Evolutionary conservation across 768 basidiomycete species (phyloP), one percentile per base, ranked within the genome.

Genomic region (Coprinellus aureogranulatus): DNA sequence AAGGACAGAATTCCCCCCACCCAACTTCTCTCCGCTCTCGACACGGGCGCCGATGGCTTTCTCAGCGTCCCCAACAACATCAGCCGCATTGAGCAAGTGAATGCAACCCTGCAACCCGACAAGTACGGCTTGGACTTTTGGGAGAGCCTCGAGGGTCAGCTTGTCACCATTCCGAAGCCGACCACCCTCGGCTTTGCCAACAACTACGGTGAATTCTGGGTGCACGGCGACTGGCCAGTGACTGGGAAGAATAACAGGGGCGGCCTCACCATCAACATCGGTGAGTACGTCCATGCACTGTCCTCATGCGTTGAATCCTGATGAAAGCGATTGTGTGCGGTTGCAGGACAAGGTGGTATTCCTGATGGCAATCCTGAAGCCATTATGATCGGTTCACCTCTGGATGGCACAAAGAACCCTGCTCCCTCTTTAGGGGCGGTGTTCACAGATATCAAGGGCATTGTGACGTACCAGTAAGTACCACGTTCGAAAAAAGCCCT

Each of bases 81-180:
- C 16, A 80, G 74, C 47, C 75, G 67, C 18, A 65, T 84, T 27
- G 77, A 81, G 52, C 61, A 62, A 1, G 71, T 75, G 4, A 81
- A 87, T 60, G 70, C 77, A 6, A 75, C 75, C 4, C 65, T 85
- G 39, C 75, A 77, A 52, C 84, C 84, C 1, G 73, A 78, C 26
- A 67, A 72, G 44, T 86, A 73, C 57, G 86, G 84, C 6, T 65
- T 86, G 31, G 85, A 86, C 64, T 86, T 87, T 63, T 87, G 84
- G 84, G 77, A 82, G 64, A 83, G 81, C 62, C 73, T 87, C 10
- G 81, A 84, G 58, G 83, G 84, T 2, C 78, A 81, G 62, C 70
- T 86, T 2, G 84, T 87, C 23, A 77, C 76, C 0, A 72, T 86
- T 23, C 78, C 74, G 3, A 72, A 68, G 3, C 84, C 85, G 2